Conservation (phyloP, 2,329 filamentous ascomycete species). For the Torrubiellomyces zombiae region DNA sequence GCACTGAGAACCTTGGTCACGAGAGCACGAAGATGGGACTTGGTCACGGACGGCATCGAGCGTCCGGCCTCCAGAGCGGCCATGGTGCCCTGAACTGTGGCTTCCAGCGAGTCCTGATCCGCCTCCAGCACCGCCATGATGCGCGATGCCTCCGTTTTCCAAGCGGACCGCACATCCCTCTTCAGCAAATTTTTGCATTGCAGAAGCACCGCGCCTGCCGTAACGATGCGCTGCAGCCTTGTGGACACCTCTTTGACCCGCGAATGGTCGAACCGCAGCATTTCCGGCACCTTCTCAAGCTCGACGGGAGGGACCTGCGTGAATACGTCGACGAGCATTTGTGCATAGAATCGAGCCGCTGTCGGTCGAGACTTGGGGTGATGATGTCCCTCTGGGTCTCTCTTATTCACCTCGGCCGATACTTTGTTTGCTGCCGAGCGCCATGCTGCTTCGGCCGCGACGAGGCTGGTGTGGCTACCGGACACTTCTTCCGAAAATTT, state of each 20-base stretch:
- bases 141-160: constrained; percentile 59
- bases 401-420: constrained; percentile 45
- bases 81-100: constrained; percentile 42
- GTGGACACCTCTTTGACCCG: constrained; percentile 33
- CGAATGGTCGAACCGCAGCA: constrained; percentile 49
- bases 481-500: constrained; percentile 51
- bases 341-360: constrained; percentile 55
- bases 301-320: constrained; percentile 44
- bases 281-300: constrained; percentile 49
- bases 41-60: constrained; percentile 48
- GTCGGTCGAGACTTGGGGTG: constrained; percentile 46
- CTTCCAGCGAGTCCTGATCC: constrained; percentile 30
- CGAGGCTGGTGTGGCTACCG: constrained; percentile 33
- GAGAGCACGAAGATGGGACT: constrained; percentile 38
- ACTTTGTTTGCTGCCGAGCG: constrained; percentile 45
- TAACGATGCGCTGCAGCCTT: constrained; percentile 41
- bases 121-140: constrained; percentile 53
- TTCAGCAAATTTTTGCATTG: constrained; percentile 75
- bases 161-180: constrained; percentile 59
- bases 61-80: constrained; percentile 44
- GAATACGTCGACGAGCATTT: constrained; percentile 59
- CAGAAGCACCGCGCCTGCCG: constrained; percentile 56
- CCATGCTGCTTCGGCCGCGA: constrained; percentile 50
- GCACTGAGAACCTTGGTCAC: constrained; percentile 39
- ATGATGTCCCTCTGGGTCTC: constrained; percentile 52